Percentiles rank a stretch among this genome's conserved stretches.
Conservation (phyloP, 495 filamentous ascomycete species). For the Staphylotrichum longicolle region DNA sequence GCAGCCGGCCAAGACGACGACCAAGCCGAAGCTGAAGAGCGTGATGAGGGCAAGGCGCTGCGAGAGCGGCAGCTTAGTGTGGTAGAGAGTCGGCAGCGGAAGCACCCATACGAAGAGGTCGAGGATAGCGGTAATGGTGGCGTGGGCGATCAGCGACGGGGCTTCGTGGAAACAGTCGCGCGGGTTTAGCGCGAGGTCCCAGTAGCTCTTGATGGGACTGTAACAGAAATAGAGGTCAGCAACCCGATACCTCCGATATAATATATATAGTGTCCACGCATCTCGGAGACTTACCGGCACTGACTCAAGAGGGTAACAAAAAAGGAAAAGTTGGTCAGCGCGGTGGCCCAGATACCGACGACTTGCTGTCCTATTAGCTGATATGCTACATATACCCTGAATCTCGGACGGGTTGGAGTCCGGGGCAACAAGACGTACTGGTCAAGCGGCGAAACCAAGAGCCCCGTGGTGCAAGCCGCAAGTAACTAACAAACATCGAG, state of each 20-base stretch:
- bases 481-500: slow-evolving; percentile 52
- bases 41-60: too few species aligned
- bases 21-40: too few species aligned
- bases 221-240: background rate
- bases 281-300: slow-evolving; percentile 28
- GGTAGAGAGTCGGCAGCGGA: too few species aligned
- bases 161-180: slow-evolving; percentile 33
- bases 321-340: slow-evolving; percentile 27
- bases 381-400: too few species aligned
- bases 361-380: slow-evolving; percentile 9
- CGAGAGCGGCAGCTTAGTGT: too few species aligned
- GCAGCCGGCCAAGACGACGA: too few species aligned
- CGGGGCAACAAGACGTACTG: too few species aligned
- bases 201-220: slow-evolving; percentile 37
- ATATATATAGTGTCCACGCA: background rate
- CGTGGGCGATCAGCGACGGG: slow-evolving; percentile 26
- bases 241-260: too few species aligned
- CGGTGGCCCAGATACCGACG: slow-evolving; percentile 24
- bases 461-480: slow-evolving; percentile 46
- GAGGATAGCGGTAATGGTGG: slow-evolving; percentile 35
- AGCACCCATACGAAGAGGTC: too few species aligned
- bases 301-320: slow-evolving; percentile 38
- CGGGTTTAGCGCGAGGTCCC: slow-evolving; percentile 31
- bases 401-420: too few species aligned
- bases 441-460: slow-evolving; percentile 40